These are phyloP conservation scores for Penicillium sp. DNA, from an alignment of 2,329 filamentous ascomycete species.

Conservation along the genomic window DNA sequence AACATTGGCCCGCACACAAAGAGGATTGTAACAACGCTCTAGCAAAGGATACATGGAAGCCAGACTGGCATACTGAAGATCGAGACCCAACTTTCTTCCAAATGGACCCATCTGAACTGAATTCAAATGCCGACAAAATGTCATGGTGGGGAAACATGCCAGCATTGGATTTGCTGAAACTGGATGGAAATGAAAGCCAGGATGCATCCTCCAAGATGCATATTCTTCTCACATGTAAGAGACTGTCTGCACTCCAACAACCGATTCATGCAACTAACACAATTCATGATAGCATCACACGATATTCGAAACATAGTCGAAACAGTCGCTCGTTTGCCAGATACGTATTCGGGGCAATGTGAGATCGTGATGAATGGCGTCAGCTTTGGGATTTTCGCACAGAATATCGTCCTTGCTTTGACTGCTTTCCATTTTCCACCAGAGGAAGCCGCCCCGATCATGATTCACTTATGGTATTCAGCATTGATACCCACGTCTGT, in stretches of 20 bases:
- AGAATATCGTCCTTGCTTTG: not conserved
- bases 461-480: not conserved
- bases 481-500: not conserved
- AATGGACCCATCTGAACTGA: not conserved
- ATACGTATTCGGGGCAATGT: not conserved
- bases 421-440: not conserved
- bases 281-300: not conserved
- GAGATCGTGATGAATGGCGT: not conserved
- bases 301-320: not conserved
- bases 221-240: not conserved
- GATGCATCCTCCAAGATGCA: not conserved
- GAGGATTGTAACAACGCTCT: not conserved
- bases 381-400: not conserved
- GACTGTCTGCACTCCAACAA: not conserved
- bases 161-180: not conserved
- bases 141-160: not conserved
- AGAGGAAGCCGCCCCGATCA: not conserved
- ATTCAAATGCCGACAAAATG: not conserved
- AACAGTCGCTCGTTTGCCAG: not conserved
- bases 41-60: not conserved
- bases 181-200: not conserved
- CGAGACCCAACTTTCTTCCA: not conserved
- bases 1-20: not conserved
- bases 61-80: not conserved
- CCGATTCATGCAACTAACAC: not conserved